phyloP scores from a whole-genome alignment of 2,329 filamentous ascomycete species.

The Trichoderma sp. region DNA sequence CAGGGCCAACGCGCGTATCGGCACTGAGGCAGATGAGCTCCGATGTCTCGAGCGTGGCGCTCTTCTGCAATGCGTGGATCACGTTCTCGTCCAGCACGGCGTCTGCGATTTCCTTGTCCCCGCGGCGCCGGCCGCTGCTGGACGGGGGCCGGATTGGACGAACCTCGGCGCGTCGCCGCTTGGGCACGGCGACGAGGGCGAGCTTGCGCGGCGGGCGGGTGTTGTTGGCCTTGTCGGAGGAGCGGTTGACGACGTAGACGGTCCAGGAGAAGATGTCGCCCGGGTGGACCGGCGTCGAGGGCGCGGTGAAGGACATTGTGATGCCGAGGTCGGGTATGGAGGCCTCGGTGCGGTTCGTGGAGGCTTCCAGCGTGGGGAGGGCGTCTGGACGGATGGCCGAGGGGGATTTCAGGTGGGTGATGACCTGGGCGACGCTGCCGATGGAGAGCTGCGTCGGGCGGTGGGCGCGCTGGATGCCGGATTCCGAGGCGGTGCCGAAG shows the following conservation, averaged over 20 bases:
- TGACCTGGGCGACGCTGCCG: conserved; percentile 48
- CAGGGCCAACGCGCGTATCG: conserved; percentile 69
- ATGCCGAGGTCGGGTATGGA: conserved; percentile 63
- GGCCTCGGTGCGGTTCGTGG: conserved; percentile 46
- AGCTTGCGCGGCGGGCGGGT: conserved; percentile 58
- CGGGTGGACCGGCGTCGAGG: conserved; percentile 53
- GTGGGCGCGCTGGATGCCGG: conserved; percentile 59
- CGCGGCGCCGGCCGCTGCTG: conserved; percentile 39
- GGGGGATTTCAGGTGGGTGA: conserved; percentile 56
- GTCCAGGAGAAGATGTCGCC: conserved; percentile 70
- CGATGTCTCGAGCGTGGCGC: conserved; percentile 59
- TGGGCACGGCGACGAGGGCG: conserved; percentile 66
- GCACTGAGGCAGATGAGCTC: conserved; percentile 74
- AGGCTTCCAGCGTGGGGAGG: conserved; percentile 57
- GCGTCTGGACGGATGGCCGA: conserved; percentile 59
- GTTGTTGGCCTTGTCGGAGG: conserved; percentile 42
- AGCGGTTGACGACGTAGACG: conserved; percentile 74
- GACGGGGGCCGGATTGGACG: conserved; percentile 54
- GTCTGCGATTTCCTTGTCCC: conserved; percentile 52
- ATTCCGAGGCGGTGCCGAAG: conserved; percentile 53
- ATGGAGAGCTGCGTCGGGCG: conserved; percentile 65
- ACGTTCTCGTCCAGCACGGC: conserved; percentile 71
- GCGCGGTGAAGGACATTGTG: conserved; percentile 71
- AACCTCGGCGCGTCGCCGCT: conserved; percentile 58
- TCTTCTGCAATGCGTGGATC: conserved; percentile 68